Evolutionary conservation across 768 basidiomycete species (phyloP), one percentile per base, ranked within the genome.

Genomic region (Suillus spraguei): DNA sequence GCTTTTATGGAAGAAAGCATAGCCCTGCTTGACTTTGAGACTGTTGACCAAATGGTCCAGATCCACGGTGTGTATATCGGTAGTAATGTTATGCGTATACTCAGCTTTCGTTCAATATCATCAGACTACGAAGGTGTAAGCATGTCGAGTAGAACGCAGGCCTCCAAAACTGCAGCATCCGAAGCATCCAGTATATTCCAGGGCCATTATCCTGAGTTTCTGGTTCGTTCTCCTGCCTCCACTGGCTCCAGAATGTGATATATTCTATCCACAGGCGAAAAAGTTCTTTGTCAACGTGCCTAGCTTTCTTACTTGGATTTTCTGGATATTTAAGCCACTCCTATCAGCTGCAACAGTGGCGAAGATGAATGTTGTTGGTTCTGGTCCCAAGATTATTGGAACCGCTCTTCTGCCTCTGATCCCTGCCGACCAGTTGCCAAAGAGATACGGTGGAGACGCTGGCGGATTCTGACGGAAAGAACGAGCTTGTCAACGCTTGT

Each of bases 241-340:
- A 1, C 24, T 20, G 9, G 35, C 24, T 63, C 20, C 60, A 28
- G 17, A 2, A 47, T 5, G 20, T 61, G 10, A 61, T 44, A 28
- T 68, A 28, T 55, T 16, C 36, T 42, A 32, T 58, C 28, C 58
- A 24, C 65, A 90, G 89, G 82, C 84, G 69, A 83, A 82, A 71
- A 94, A 94, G 72, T 91, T 88, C 78, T 94, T 94, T 70, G 81
- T 94, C 70, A 92, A 91, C 68, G 91, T 94, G 14, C 92, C 92
- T 0, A 83, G 84, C 2, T 69, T 91, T 63, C 80, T 93, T 67
- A 83, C 87, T 46, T 94, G 92, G 91, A 82, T 94, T 64, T 94
- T 92, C 78, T 94, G 92, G 92, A 66, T 81, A 17, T 93, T 94
- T 81, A 94, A 89, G 71, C 83, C 91, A 0, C 71, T 94, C 65